Evolutionary conservation across 257 asterid species (phyloP), one percentile per base, ranked within the genome.

Genomic region (Paraleonurus japonicus): DNA sequence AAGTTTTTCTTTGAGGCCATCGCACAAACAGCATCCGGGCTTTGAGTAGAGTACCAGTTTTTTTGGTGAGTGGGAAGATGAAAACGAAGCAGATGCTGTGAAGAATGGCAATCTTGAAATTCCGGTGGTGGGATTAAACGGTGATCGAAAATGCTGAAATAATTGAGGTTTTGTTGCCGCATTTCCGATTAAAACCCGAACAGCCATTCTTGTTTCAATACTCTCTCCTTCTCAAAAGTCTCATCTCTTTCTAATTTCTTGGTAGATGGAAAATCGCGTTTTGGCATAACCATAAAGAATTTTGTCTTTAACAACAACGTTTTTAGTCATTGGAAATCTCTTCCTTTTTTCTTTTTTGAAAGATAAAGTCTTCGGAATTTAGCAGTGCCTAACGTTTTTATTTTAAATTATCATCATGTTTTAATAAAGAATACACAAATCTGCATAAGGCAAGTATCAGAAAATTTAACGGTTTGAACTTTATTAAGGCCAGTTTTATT

Each of bases 21-120:
- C 97, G 83, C 98, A 93, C 97, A 93, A 90, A 89, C 97, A 94
- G 87, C 98, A 94, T 78, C 97, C 97, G 63, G 98, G 96, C 92
- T 90, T 94, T 1, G 98, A 87, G 81, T 94, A 94, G 2, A 90
- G 87, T 65, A 89, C 65, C 66, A 94, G 78, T 61, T 85, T 89
- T 76, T 85, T 84, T 16, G 91, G 75, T 0, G 51, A 0, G 12
- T 86, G 35, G 20, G 89, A 60, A 7, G 90, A 82, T 4, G 87
- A 79, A 50, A 82, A 77, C 22, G 81, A 84, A 65, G 82, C 75
- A 39, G 78, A 82, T 16, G 83, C 77, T 8, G 67, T 63, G 74
- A 75, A 65, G 1, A 70, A 16, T 22, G 69, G 51, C 48, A 72
- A 76, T 48, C 69, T 77, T 10, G 43, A 23, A 19, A 59, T 68